Percentiles rank a stretch among this genome's conserved stretches.
Evolutionary conservation across 495 filamentous ascomycete species (phyloP).

Genomic region (Trichodelitschia bisporula): DNA sequence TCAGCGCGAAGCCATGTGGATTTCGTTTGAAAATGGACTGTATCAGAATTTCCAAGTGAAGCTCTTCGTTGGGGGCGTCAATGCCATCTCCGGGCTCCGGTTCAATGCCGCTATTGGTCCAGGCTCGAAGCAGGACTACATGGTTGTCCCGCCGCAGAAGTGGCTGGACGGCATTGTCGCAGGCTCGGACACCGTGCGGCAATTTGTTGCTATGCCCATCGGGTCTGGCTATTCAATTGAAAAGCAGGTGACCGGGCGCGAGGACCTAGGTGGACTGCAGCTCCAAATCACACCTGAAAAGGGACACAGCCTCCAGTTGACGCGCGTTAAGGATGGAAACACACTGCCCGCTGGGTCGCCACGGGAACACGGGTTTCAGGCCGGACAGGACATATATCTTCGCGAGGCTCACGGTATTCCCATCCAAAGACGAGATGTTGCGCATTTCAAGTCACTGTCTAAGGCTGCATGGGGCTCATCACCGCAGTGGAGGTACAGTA

Average conservation of each 20-base stretch:
- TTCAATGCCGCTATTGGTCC: background rate
- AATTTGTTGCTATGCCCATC: slow-evolving; percentile 8
- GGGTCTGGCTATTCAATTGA: slow-evolving; percentile 7
- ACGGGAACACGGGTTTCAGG: slow-evolving; percentile 2
- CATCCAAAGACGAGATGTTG: slow-evolving; percentile 1
- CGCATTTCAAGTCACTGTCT: background rate
- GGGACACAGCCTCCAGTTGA: background rate
- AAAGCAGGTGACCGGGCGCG: slow-evolving; percentile 5
- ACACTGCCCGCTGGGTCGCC: background rate
- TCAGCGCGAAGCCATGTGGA: slow-evolving; percentile 6
- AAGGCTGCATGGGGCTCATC: slow-evolving; percentile 1
- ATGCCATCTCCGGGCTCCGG: slow-evolving; percentile 3
- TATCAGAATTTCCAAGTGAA: slow-evolving; percentile 1
- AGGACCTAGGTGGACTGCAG: slow-evolving; percentile 5
- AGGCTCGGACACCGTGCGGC: slow-evolving; percentile 4
- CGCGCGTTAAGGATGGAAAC: background rate
- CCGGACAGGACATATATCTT: background rate
- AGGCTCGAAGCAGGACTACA: slow-evolving; percentile 9
- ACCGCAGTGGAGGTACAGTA: too few relatives aligned
- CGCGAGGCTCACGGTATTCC: slow-evolving; percentile 1
- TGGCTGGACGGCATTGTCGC: slow-evolving; percentile 9
- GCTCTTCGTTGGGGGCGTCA: slow-evolving; percentile 5
- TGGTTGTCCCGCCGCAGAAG: slow-evolving; percentile 3
- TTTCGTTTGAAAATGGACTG: slow-evolving; percentile 2
- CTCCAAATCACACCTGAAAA: slow-evolving; percentile 7